Percentiles rank a stretch among this genome's conserved stretches.
phyloP scores from a whole-genome alignment of 2,329 filamentous ascomycete genomes.

The Fusarium haematococcum region DNA sequence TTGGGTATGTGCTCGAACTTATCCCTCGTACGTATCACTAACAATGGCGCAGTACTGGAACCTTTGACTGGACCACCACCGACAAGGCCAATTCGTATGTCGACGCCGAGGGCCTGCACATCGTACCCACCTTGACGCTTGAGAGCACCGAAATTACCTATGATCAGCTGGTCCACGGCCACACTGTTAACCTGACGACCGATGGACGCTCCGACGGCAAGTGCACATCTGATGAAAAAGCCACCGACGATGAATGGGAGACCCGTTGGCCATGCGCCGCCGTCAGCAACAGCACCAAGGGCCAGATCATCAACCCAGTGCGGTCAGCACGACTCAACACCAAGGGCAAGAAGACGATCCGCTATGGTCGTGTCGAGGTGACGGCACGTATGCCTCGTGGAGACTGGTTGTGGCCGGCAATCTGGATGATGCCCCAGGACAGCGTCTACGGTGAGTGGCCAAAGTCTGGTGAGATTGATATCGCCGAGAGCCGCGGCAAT shows the following conservation, averaged over 20 bases:
- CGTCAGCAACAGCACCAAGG: conserved; percentile 56
- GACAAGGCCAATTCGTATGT: conserved; percentile 59
- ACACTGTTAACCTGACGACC: conserved; percentile 58
- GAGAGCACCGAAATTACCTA: conserved; percentile 45
- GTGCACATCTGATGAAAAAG: conserved; percentile 52
- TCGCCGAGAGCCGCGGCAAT: conserved; percentile 63
- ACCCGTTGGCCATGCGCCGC: conserved; percentile 49
- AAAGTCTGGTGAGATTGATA: conserved; percentile 65
- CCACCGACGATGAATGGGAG: conserved; percentile 13
- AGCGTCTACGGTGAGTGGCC: conserved; percentile 64
- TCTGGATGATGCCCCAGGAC: conserved; percentile 59
- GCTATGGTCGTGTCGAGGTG: conserved; percentile 65
- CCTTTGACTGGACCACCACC: conserved; percentile 65
- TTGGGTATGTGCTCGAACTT: conserved; percentile 46
- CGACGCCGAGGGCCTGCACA: conserved; percentile 60
- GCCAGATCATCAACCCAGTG: conserved; percentile 62
- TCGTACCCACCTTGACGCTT: conserved; percentile 61
- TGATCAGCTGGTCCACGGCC: conserved; percentile 51
- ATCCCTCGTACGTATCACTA: not conserved
- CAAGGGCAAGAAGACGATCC: conserved; percentile 58
- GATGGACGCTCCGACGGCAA: conserved; percentile 44
- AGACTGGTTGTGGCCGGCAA: conserved; percentile 67
- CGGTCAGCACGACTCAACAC: conserved; percentile 58
- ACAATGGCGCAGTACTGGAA: conserved; percentile 43
- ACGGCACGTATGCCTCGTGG: conserved; percentile 63